These are phyloP conservation scores for Drechmeria coniospora DNA, from an alignment of 2,329 filamentous ascomycete species.

Conservation along the genomic window DNA sequence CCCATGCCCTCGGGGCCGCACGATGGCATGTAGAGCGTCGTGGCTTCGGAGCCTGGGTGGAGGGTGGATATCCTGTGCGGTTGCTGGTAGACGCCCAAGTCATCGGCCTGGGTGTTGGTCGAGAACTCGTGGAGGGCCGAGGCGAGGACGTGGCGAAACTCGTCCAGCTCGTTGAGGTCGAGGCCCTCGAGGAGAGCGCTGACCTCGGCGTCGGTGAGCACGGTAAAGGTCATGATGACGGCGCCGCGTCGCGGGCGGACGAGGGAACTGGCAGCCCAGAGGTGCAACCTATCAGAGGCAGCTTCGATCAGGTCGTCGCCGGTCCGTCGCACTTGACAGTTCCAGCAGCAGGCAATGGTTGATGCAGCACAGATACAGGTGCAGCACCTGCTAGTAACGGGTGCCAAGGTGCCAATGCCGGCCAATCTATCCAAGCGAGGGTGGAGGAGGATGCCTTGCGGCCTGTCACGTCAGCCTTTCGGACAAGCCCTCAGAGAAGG, in stretches of 20 bases:
- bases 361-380: too few relatives aligned
- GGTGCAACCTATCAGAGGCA: too few relatives aligned
- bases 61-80: conserved; percentile 35
- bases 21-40: conserved; percentile 62
- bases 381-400: too few relatives aligned
- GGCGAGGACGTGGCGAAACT: conserved; percentile 32
- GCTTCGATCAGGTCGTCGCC: too few relatives aligned
- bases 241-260: conserved; percentile 1
- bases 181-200: conserved; percentile 37
- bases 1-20: conserved; percentile 47
- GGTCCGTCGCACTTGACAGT: too few relatives aligned
- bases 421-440: too few relatives aligned
- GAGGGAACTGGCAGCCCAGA: too few relatives aligned
- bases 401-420: too few relatives aligned
- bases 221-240: conserved; percentile 37
- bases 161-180: conserved; percentile 33
- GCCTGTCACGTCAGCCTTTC: too few relatives aligned
- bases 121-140: conserved; percentile 47
- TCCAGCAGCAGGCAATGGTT: too few relatives aligned
- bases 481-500: too few relatives aligned
- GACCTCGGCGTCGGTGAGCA: conserved; percentile 44
- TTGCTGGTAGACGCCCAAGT: conserved; percentile 34
- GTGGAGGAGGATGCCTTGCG: too few relatives aligned
- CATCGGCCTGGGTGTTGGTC: conserved; percentile 30
- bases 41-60: conserved; percentile 32